These are phyloP conservation scores for Haplographium delicatum DNA, from an alignment of 495 filamentous ascomycete genomes.

Conservation along the genomic window DNA sequence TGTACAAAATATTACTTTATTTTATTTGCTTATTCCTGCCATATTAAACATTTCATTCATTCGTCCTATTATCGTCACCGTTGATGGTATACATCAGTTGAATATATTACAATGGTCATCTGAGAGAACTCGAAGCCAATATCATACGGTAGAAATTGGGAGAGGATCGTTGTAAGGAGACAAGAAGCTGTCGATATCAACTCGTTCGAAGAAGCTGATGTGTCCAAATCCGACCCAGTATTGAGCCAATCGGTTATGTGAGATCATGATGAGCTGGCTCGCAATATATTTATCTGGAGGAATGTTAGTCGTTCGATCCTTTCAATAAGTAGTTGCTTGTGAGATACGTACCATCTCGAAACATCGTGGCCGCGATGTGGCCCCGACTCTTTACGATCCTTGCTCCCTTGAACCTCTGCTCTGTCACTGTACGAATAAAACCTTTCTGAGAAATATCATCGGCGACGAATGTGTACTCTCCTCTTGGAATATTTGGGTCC, in stretches of 20 bases:
- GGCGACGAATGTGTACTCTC: constrained; percentile 72
- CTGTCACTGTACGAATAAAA: constrained; percentile 47
- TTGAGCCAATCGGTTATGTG: constrained; percentile 70
- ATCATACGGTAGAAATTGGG: neutral
- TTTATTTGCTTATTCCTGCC: too few relatives aligned
- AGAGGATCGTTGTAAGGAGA: constrained; percentile 12
- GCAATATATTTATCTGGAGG: constrained; percentile 62
- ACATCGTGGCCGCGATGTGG: constrained; percentile 69
- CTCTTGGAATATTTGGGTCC: constrained; percentile 81
- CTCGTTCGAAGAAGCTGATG: constrained; percentile 73
- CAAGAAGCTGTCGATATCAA: constrained; percentile 62
- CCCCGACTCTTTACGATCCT: constrained; percentile 70
- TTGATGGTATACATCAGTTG: too few relatives aligned
- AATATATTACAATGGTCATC: neutral
- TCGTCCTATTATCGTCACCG: neutral
- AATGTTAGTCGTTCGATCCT: neutral
- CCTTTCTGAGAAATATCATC: constrained; percentile 67
- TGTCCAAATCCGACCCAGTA: constrained; percentile 78
- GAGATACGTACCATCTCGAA: constrained; percentile 57
- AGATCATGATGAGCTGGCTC: constrained; percentile 73
- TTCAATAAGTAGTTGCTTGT: neutral
- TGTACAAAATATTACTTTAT: too few relatives aligned
- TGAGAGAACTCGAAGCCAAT: too few relatives aligned
- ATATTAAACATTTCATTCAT: too few relatives aligned
- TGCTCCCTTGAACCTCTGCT: constrained; percentile 65